These are phyloP conservation scores for Kernera saxatilis DNA, from an alignment of 345 rosid species.

Conservation along the genomic window DNA sequence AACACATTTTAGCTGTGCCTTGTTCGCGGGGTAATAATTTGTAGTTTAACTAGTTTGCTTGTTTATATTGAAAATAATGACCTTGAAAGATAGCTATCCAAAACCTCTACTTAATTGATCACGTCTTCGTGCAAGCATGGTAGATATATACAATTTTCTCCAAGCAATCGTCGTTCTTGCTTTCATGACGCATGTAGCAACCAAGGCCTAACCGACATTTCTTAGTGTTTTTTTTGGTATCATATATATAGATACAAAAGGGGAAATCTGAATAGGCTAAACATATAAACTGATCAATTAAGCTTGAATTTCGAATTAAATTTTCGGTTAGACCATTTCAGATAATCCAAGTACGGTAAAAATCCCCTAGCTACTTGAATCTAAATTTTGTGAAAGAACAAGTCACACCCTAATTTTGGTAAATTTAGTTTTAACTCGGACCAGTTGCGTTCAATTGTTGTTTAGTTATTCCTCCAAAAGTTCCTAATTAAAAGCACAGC, in stretches of 20 bases:
- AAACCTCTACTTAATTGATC: too few species aligned
- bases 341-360: not conserved
- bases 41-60: too few species aligned
- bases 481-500: constrained; percentile 22
- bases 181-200: too few species aligned
- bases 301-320: not conserved
- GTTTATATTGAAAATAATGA: too few species aligned
- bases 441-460: constrained; percentile 10
- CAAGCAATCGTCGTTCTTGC: too few species aligned
- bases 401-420: constrained; percentile 13
- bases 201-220: too few species aligned
- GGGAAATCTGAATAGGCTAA: not conserved
- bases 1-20: too few species aligned
- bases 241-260: not conserved
- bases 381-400: not conserved
- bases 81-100: too few species aligned
- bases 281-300: not conserved
- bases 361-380: constrained; percentile 2
- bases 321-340: not conserved
- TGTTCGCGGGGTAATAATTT: too few species aligned
- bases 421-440: not conserved
- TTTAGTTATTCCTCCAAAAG: constrained; percentile 17
- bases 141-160: too few species aligned
- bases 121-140: too few species aligned
- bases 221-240: too few species aligned